Conservation (phyloP, 2,329 filamentous ascomycete genomes). For the Ciborinia camelliae region DNA sequence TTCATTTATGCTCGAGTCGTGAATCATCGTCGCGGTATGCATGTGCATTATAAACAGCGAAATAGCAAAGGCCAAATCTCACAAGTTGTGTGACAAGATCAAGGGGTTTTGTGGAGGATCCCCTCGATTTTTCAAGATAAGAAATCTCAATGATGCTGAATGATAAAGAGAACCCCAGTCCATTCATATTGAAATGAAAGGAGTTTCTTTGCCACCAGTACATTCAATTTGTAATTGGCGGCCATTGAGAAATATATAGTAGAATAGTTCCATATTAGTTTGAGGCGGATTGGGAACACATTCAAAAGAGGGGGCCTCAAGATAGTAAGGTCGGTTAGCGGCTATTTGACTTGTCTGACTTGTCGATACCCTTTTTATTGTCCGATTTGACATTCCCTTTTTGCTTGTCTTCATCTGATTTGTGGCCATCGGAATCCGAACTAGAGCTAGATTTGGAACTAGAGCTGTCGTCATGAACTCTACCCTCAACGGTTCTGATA, state of each 20-base stretch:
- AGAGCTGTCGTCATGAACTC: constrained; percentile 14
- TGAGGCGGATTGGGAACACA: constrained; percentile 11
- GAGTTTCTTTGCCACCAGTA: background rate
- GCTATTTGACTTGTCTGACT: background rate
- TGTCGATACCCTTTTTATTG: background rate
- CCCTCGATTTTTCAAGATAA: background rate
- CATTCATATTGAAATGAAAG: background rate
- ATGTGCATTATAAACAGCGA: constrained; percentile 20
- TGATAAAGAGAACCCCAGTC: background rate
- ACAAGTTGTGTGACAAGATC: constrained; percentile 4
- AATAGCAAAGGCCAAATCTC: constrained; percentile 12
- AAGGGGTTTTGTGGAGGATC: background rate
- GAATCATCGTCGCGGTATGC: constrained; percentile 19
- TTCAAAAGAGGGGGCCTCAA: constrained; percentile 8
- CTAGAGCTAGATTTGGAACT: constrained; percentile 12
- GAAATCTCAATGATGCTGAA: constrained; percentile 6
- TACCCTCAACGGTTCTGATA: constrained; percentile 22
- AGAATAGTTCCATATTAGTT: constrained; percentile 20
- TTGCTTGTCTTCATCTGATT: constrained; percentile 23
- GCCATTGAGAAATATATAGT: background rate
- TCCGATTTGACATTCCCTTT: background rate
- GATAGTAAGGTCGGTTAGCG: background rate
- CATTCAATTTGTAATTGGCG: background rate
- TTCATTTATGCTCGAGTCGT: constrained; percentile 28
- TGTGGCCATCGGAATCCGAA: constrained; percentile 19